Base-by-base conservation (phyloP, 1,139 yeast genomes). In the Saccharomycopsis crataegensis region DNA sequence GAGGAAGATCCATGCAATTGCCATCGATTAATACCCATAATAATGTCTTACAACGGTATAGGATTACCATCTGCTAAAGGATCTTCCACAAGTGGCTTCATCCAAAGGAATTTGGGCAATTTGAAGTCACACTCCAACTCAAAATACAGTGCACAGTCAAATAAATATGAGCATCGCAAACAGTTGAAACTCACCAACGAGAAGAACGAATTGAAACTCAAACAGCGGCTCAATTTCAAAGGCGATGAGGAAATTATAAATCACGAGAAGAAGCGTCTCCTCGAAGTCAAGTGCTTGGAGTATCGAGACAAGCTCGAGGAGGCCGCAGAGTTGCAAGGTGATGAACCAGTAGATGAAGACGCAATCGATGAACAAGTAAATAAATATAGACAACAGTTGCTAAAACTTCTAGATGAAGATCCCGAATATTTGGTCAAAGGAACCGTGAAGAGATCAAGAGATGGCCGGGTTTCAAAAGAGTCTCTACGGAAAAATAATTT, bases 21-120 rank as follows among this genome's bases (percentile, higher is more conserved):
- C 28, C 28, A 22, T 4, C 28, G 4, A 22, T 2, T 22, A 22
- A 22, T 22, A 22, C 4, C 4, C 2, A 3, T 22, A 1, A 43
- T 16, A n/a, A 82, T 82, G 88, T 79, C 86, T 22, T 81, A 80
- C 64, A 82, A 82, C 65, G 85, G 87, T 17, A 75, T 85, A 50
- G 90, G 90, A 0, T 70, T 83, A 33, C 74, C 74, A 48, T 78
- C 84, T 0, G 80, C 86, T 0, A 70, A 88, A 54, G 94, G 94
- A 0, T 73, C 86, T 0, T 88, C 88, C 0, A 85, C 93, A 1
- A 83, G 85, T 45, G 94, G 94, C 0, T 75, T 77, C 62, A 74
- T 86, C 4, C 86, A 83, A 63, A 70, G 74, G 54, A 84, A 76
- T 59, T 59, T 71, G 6, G 70, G 79, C 0, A 62, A 70, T 12